Evolutionary conservation across 148 eudicot genomes (phyloP).

Genomic region (Chenopodium album): DNA sequence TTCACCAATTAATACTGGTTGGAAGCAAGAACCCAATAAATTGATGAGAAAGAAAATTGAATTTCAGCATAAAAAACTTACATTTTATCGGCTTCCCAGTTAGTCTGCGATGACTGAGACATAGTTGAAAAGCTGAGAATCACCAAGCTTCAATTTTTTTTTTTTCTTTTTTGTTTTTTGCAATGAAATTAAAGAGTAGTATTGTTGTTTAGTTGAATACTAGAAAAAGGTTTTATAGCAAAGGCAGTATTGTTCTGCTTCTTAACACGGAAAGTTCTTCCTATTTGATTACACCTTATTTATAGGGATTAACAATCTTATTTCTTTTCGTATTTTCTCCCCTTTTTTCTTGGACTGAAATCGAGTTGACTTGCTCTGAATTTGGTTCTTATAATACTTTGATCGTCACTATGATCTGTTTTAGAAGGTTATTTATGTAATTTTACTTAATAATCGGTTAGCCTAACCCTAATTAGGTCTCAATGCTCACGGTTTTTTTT

Average conservation of each 20-base stretch:
- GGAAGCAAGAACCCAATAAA: background rate
- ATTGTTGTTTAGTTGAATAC: background rate
- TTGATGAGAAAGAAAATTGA: background rate
- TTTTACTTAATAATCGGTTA: no score
- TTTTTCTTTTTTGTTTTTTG: background rate
- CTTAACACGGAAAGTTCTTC: conserved; percentile 14
- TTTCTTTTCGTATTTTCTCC: background rate
- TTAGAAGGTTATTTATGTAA: no score
- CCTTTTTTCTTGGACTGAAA: background rate
- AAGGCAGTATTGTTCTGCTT: background rate
- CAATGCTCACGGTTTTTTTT: no score
- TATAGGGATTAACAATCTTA: conserved; percentile 14
- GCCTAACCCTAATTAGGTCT: no score
- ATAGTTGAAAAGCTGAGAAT: conserved; percentile 32
- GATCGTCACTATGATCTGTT: no score
- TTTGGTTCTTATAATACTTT: background rate
- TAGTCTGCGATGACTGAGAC: conserved; percentile 33
- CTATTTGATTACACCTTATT: background rate
- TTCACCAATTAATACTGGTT: background rate
- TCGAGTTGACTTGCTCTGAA: background rate
- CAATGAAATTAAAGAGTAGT: background rate
- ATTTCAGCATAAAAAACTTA: conserved; percentile 19
- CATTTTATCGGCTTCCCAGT: conserved; percentile 58
- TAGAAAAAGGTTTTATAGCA: background rate
- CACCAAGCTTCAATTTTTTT: conserved; percentile 14